Conservation (phyloP, 2,329 filamentous ascomycete genomes). For the Aspergillus puulaauensis region DNA sequence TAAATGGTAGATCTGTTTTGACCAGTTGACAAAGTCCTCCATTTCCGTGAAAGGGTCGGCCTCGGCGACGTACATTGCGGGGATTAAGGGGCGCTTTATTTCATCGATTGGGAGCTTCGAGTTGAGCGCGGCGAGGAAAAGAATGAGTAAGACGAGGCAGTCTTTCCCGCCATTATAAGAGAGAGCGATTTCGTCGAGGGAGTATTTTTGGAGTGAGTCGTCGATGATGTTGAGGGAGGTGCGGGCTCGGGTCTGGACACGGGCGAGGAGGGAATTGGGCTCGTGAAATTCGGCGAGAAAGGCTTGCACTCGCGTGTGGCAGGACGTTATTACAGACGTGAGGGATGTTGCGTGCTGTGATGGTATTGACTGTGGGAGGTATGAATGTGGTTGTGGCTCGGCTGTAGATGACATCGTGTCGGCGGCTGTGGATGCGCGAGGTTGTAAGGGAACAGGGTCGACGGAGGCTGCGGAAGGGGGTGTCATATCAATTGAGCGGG, state of each 20-base stretch:
- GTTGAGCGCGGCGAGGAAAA: constrained; percentile 70
- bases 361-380: neutral
- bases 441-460: too few relatives aligned
- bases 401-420: neutral
- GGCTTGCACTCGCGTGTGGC: constrained; percentile 60
- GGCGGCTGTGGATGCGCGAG: neutral
- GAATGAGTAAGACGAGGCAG: constrained; percentile 85
- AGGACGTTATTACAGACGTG: constrained; percentile 63
- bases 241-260: constrained; percentile 72
- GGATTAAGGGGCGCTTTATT: constrained; percentile 49
- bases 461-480: neutral
- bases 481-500: neutral
- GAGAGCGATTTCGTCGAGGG: constrained; percentile 75
- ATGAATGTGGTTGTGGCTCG: neutral
- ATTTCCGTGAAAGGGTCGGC: constrained; percentile 82
- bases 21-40: constrained; percentile 74
- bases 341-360: constrained; percentile 24
- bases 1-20: constrained; percentile 69
- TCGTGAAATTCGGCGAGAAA: constrained; percentile 64
- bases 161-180: constrained; percentile 99
- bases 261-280: constrained; percentile 55
- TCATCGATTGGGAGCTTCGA: constrained; percentile 41
- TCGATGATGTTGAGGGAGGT: constrained; percentile 71
- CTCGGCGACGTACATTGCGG: constrained; percentile 86
- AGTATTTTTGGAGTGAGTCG: constrained; percentile 73